These are phyloP conservation scores for Linnemannia elongata DNA, from an alignment of 192 early-diverging fungal genomes.

Conservation along the genomic window DNA sequence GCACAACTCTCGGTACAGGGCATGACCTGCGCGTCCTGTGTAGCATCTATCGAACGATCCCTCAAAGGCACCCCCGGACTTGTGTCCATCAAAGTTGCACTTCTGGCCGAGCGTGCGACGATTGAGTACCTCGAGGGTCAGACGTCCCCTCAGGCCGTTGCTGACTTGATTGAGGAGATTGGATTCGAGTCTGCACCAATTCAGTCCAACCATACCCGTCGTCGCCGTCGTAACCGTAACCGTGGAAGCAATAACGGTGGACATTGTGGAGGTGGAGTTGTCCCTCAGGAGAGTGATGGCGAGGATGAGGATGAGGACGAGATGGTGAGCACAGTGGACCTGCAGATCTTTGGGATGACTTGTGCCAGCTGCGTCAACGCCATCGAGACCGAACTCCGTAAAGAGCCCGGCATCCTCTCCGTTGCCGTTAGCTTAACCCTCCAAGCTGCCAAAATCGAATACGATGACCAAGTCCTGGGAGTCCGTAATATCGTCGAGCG, in stretches of 20 bases:
- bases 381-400: conserved; percentile 76
- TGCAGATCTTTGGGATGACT: conserved; percentile 92
- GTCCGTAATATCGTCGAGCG: conserved; percentile 81
- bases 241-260: conserved; percentile 8
- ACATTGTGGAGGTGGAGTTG: conserved; percentile 46
- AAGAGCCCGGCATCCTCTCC: conserved; percentile 66
- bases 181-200: conserved; percentile 78
- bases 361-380: conserved; percentile 81
- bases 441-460: conserved; percentile 79
- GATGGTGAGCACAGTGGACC: conserved; percentile 49
- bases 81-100: conserved; percentile 77
- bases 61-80: conserved; percentile 72
- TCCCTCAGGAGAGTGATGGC: not conserved
- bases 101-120: conserved; percentile 83
- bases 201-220: conserved; percentile 6
- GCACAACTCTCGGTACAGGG: conserved; percentile 83
- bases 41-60: conserved; percentile 82
- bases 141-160: conserved; percentile 61
- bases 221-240: conserved; percentile 44
- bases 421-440: conserved; percentile 80
- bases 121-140: conserved; percentile 69
- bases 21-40: conserved; percentile 96
- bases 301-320: not conserved
- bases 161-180: conserved; percentile 72
- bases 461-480: conserved; percentile 70